Percentiles rank a stretch among this genome's conserved stretches.
Evolutionary conservation across 148 eudicot species (phyloP).

Genomic region (Arbutus unedo): DNA sequence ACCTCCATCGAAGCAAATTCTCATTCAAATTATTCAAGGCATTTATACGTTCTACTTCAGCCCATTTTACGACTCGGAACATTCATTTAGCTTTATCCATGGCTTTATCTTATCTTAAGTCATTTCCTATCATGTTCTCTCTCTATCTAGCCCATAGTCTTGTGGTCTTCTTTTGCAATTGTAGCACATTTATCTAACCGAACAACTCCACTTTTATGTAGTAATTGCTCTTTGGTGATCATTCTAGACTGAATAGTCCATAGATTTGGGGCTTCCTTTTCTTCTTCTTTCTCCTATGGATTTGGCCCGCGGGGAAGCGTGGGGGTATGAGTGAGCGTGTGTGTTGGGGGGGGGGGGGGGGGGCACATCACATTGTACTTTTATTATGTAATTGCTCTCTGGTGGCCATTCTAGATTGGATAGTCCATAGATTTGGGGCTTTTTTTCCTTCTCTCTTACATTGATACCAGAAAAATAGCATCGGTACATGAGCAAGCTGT

Average conservation of each 20-base stretch:
- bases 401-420: too few relatives aligned
- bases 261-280: not conserved
- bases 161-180: not conserved
- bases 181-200: too few relatives aligned
- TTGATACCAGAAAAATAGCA: not conserved
- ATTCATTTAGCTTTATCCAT: constrained; percentile 3
- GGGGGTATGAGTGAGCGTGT: not conserved
- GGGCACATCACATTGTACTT: too few relatives aligned
- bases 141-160: not conserved
- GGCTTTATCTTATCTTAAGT: not conserved
- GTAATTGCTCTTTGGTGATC: too few relatives aligned
- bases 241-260: too few relatives aligned
- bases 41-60: too few relatives aligned
- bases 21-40: not conserved
- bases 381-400: too few relatives aligned
- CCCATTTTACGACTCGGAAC: too few relatives aligned
- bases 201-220: too few relatives aligned
- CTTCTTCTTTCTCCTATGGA: not conserved
- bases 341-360: not conserved
- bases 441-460: not conserved
- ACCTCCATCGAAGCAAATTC: not conserved
- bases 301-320: not conserved
- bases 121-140: not conserved
- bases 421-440: too few relatives aligned
- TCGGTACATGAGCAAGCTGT: not conserved